Base-by-base conservation (phyloP, 495 filamentous ascomycete species). In the Amorphotheca resinae region DNA sequence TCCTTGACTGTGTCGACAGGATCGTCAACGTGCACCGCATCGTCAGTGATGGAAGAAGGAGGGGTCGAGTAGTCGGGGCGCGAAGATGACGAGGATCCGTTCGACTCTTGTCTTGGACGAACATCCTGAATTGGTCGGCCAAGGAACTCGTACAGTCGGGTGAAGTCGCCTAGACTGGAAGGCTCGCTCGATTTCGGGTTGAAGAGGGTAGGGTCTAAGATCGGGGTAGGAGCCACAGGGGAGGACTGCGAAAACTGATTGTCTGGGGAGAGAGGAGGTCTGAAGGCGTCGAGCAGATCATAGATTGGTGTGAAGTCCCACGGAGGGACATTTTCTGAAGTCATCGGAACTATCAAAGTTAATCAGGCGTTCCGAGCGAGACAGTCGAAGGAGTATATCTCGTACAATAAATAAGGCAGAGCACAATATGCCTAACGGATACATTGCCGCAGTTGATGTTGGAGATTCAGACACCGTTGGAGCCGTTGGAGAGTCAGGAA, bases 91-190 rank as follows among this genome's bases (percentile, higher is more conserved):
- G 35, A 42, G n/a, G 25, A 36, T 12, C 42, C 36, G 2, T 26
- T 32, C 14, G 15, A 35, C 7, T 30, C 46, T 23, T 30, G 32
- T 18, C 16, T 21, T 11, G 2, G 37, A 5, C 33, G 16, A 6
- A 25, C 15, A 9, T 22, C 26, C 4, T 35, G 22, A 9, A 33
- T 34, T 14, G 40, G 34, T 22, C 38, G 36, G 0, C 47, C 43
- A 17, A 37, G 38, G 22, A 46, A 50, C 16, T 22, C 14, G 15
- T 39, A 45, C 6, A 50, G 23, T 17, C 44, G 34, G 15, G 43
- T 33, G 34, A 54, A 50, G 32, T 54, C 51, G 2, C 51, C 51
- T 28, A 54, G 23, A 17, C 33, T 7, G 2, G 25, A 33, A 17
- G 51, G 35, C 8, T 12, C 20, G 15, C 25, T 45, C 8, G 32